These are phyloP conservation scores for Puccinia novopanici DNA, from an alignment of 1,284 basidiomycete genomes.

Conservation along the genomic window DNA sequence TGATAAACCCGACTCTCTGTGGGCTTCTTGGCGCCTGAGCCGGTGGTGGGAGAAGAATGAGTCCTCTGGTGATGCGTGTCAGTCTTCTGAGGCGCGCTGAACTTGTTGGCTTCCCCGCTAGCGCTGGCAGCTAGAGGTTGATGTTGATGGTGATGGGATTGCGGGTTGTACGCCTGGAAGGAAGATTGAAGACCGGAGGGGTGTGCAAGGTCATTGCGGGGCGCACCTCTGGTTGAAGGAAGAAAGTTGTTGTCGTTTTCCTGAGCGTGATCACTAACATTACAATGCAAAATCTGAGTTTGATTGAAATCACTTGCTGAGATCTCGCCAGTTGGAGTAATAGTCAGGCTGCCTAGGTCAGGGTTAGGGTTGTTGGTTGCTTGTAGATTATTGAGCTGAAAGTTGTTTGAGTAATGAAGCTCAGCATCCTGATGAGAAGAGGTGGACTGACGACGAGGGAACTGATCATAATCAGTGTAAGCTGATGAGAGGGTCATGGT, in stretches of 20 bases:
- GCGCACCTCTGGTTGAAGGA: not conserved
- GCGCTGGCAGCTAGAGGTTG: not conserved
- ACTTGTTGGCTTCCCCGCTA: not conserved
- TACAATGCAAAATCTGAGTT: not conserved
- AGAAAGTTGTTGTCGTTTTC: not conserved
- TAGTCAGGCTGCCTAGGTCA: too few relatives aligned
- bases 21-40: not conserved
- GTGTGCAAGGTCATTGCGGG: constrained; percentile 9
- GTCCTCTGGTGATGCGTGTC: not conserved
- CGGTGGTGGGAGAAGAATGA: not conserved
- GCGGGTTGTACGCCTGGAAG: not conserved
- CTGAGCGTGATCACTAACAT: not conserved
- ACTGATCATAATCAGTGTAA: constrained; percentile 5
- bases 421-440: constrained; percentile 9
- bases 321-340: too few relatives aligned
- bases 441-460: not conserved
- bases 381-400: not conserved
- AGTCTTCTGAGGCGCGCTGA: not conserved
- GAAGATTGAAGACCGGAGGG: not conserved
- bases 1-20: not conserved
- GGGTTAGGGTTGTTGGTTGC: not conserved
- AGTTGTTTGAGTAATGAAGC: not conserved
- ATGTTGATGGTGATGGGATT: constrained; percentile 4
- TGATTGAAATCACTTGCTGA: not conserved
- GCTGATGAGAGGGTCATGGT: too few relatives aligned